Conservation (phyloP, 2,329 filamentous ascomycete species). For the Penicillium italicum region DNA sequence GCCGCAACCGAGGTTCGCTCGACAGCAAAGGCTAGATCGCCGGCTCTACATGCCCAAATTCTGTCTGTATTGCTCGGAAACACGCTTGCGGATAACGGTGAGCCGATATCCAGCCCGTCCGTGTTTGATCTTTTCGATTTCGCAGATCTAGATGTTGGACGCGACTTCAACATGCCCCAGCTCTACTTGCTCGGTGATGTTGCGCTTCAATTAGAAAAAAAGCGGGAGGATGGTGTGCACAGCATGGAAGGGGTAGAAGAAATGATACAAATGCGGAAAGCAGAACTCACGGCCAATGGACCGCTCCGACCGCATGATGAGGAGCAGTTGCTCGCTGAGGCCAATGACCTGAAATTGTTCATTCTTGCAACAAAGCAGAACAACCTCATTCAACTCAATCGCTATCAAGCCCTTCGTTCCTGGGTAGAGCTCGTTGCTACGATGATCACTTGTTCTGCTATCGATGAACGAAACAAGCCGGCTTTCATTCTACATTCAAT, state of each 20-base stretch:
- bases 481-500: slow-evolving; percentile 81
- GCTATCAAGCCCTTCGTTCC: slow-evolving; percentile 67
- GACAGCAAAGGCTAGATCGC: slow-evolving; percentile 66
- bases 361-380: slow-evolving; percentile 42
- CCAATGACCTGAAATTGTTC: slow-evolving; percentile 36
- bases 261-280: slow-evolving; percentile 58
- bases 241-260: slow-evolving; percentile 70
- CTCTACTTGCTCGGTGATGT: slow-evolving; percentile 62
- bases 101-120: slow-evolving; percentile 65
- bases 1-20: slow-evolving; percentile 78
- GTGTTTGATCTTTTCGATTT: slow-evolving; percentile 96
- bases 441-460: slow-evolving; percentile 76
- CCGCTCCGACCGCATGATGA: slow-evolving; percentile 45
- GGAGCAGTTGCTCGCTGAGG: slow-evolving; percentile 41
- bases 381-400: slow-evolving; percentile 39
- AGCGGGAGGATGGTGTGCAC: slow-evolving; percentile 53
- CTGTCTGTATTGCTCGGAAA: slow-evolving; percentile 67
- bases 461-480: slow-evolving; percentile 67
- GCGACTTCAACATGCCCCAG: slow-evolving; percentile 48
- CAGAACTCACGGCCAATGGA: slow-evolving; percentile 37
- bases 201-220: slow-evolving; percentile 63
- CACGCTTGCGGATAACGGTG: slow-evolving; percentile 63
- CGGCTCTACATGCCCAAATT: slow-evolving; percentile 65
- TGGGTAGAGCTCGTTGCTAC: slow-evolving; percentile 85
- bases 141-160: slow-evolving; percentile 60